Conservation (phyloP, 225 moss, liverwort and hornwort species). For the Ulota crispa region DNA sequence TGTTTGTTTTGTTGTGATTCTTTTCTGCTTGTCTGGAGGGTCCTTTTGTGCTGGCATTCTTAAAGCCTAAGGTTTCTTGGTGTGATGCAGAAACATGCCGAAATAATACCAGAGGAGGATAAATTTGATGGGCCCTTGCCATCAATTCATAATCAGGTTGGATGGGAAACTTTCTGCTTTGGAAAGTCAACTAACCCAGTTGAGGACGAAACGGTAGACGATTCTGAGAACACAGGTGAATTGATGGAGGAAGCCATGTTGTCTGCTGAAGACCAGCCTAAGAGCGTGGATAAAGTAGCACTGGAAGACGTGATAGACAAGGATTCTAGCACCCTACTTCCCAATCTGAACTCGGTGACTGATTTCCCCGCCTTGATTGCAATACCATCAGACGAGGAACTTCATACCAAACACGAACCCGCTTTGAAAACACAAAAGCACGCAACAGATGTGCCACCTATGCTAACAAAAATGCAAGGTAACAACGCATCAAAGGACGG, state of each 20-base stretch:
- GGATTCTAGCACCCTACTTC: conserved; percentile 16
- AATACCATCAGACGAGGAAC: conserved; percentile 30
- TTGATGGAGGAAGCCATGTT: conserved; percentile 11
- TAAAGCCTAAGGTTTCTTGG: not conserved
- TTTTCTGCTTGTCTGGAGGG: not conserved
- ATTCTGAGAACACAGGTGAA: conserved; percentile 24
- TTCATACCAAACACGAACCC: conserved; percentile 17
- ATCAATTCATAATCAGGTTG: conserved; percentile 71
- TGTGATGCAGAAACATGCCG: conserved; percentile 43
- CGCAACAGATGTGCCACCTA: conserved; percentile 13
- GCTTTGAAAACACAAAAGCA: conserved; percentile 12
- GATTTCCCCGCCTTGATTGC: conserved; percentile 39
- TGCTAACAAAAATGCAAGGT: conserved; percentile 15
- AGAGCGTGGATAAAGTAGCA: conserved; percentile 12
- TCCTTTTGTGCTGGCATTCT: conserved; percentile 14
- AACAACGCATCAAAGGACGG: conserved; percentile 32
- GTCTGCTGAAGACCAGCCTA: conserved; percentile 27
- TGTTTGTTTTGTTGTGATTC: not conserved
- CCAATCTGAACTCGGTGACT: conserved; percentile 30
- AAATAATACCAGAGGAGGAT: conserved; percentile 19
- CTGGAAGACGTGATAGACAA: conserved; percentile 22
- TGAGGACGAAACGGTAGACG: conserved; percentile 49
- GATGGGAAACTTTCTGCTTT: conserved; percentile 91
- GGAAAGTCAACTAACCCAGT: conserved; percentile 51
- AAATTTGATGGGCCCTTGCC: conserved; percentile 56